Evolutionary conservation across 2,329 filamentous ascomycete species (phyloP).

Genomic region (Epichloe gansuensis): DNA sequence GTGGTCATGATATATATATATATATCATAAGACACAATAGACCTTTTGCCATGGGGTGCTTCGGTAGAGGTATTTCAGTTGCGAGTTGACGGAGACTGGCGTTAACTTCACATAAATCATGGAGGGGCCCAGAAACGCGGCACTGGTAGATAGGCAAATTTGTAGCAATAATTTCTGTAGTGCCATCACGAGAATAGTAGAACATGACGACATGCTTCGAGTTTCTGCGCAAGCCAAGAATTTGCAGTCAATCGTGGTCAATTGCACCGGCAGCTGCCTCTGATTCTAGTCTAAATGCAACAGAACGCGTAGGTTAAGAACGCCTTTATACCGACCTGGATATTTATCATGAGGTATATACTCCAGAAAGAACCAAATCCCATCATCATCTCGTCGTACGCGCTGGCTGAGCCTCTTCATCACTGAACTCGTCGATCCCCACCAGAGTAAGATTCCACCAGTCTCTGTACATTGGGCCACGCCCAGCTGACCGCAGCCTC

Average conservation of each 20-base stretch:
- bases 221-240: no score
- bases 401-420: neutral
- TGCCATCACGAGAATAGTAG: neutral
- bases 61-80: neutral
- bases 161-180: neutral
- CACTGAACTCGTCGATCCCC: slow-evolving; percentile 3
- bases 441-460: slow-evolving; percentile 20
- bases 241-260: no score
- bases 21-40: no score
- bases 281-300: no score
- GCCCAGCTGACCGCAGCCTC: slow-evolving; percentile 11
- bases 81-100: neutral
- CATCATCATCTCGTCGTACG: neutral
- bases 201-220: no score
- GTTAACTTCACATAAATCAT: no score
- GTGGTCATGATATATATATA: no score
- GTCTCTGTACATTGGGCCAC: slow-evolving; percentile 10
- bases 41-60: neutral
- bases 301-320: neutral
- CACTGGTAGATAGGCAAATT: neutral
- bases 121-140: neutral
- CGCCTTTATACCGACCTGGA: neutral
- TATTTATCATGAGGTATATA: neutral
- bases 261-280: neutral
- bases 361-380: neutral